Percentiles rank a stretch among this genome's conserved stretches.
These are phyloP conservation scores for Sphaceloma murrayae DNA, from an alignment of 2,329 filamentous ascomycete genomes.

Conservation along the genomic window DNA sequence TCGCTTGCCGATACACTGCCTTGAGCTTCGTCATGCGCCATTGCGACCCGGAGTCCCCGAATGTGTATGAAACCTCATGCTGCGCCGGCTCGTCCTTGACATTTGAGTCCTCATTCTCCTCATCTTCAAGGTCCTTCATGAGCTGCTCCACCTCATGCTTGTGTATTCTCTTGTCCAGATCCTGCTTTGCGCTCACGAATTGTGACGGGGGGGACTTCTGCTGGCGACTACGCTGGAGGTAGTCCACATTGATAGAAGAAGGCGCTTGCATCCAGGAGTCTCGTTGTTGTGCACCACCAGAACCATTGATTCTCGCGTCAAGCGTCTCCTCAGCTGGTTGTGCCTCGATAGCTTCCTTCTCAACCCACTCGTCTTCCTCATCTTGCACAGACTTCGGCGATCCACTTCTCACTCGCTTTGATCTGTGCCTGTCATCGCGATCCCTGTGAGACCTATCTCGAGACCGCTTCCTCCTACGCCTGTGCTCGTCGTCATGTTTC, in stretches of 20 bases:
- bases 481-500: constrained; percentile 26
- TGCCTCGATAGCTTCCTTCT: constrained; percentile 36
- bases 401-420: constrained; percentile 24
- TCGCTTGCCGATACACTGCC: constrained; percentile 68
- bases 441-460: constrained; percentile 43
- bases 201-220: constrained; percentile 40
- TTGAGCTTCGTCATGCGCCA: constrained; percentile 97
- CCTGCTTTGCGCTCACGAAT: constrained; percentile 42
- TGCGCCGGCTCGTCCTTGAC: constrained; percentile 45
- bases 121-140: constrained; percentile 51
- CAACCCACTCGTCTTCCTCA: constrained; percentile 33
- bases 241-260: constrained; percentile 72
- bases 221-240: constrained; percentile 53
- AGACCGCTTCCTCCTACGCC: constrained; percentile 56
- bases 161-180: constrained; percentile 63
- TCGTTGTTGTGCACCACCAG: constrained; percentile 45
- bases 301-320: constrained; percentile 34
- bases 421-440: constrained; percentile 28
- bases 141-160: constrained; percentile 71
- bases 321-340: constrained; percentile 35
- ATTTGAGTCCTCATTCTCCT: constrained; percentile 35
- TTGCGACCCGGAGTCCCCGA: constrained; percentile 80
- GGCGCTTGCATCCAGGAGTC: constrained; percentile 95
- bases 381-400: constrained; percentile 31
- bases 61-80: constrained; percentile 65